A percentile compares a stretch with the other conserved stretches of the same genome.
phyloP scores from a whole-genome alignment of 495 filamentous ascomycete species.

The Opeltia flavorubescens region DNA sequence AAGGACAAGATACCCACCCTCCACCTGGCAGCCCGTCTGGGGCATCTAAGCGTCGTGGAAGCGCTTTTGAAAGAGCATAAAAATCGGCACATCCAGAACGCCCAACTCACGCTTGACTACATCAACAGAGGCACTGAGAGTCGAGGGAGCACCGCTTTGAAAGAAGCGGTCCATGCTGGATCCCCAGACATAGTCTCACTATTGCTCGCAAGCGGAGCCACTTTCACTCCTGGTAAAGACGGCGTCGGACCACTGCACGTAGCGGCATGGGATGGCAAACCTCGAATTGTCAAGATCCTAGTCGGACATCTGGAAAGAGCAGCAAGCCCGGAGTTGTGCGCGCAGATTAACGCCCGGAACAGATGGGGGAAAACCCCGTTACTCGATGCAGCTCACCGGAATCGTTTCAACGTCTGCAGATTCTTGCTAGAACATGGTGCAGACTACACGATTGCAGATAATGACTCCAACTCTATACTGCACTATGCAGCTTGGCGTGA shows the following conservation, averaged over 20 bases:
- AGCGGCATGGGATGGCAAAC: not conserved
- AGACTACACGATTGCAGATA: not conserved
- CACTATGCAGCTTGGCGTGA: not conserved
- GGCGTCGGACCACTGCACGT: not conserved
- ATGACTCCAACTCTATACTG: not conserved
- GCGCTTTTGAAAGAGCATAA: not conserved
- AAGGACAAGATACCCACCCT: not conserved
- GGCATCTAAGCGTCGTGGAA: not conserved
- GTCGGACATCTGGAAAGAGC: not conserved
- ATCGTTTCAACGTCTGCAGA: not conserved
- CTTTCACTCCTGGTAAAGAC: not conserved
- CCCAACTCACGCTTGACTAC: not conserved
- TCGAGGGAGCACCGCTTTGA: not conserved
- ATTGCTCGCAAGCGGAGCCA: not conserved
- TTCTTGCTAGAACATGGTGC: constrained; percentile 2
- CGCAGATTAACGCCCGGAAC: constrained; percentile 1
- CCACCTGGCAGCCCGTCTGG: not conserved
- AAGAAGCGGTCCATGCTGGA: not conserved
- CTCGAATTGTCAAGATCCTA: not conserved
- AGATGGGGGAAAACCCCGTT: not conserved
- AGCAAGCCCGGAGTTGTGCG: not conserved
- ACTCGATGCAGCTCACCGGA: constrained; percentile 5
- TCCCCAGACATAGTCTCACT: not conserved
- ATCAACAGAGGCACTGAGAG: not conserved
- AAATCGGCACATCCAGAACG: not conserved